Conservation (phyloP, 371 early-diverging fungal genomes). For the Encephalitozoon cuniculi region DNA sequence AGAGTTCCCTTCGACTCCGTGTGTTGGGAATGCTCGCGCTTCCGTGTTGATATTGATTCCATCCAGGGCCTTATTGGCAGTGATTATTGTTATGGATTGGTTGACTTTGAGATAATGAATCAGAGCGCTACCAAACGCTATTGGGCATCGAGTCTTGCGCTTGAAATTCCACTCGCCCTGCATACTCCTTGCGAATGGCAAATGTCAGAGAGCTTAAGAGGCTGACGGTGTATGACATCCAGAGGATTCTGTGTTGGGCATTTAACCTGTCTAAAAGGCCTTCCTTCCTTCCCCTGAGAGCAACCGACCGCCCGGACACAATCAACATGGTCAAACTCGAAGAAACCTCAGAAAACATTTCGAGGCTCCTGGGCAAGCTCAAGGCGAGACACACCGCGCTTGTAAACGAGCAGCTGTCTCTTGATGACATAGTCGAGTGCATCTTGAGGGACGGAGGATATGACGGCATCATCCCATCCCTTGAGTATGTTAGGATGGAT, state of each 20-base stretch:
- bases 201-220: background rate
- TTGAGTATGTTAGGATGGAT: background rate
- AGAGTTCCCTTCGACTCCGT: background rate
- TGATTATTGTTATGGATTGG: conserved; percentile 8
- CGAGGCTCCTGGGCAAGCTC: background rate
- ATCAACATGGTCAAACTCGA: background rate
- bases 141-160: background rate
- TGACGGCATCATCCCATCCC: background rate
- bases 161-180: background rate
- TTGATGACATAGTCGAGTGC: background rate
- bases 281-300: conserved; percentile 7
- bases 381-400: background rate
- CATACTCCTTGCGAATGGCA: background rate
- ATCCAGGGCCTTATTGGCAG: conserved; percentile 1
- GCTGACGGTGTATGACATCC: conserved; percentile 36
- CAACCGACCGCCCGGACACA: background rate
- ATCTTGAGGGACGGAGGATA: conserved; percentile 5
- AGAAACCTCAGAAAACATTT: background rate
- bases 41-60: conserved; percentile 4
- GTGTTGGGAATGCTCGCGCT: background rate
- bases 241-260: conserved; percentile 23
- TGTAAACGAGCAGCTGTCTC: conserved; percentile 23
- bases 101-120: background rate
- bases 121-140: background rate
- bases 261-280: conserved; percentile 23